Conservation (phyloP, 2,329 filamentous ascomycete genomes). For the Fusarium sp. region DNA sequence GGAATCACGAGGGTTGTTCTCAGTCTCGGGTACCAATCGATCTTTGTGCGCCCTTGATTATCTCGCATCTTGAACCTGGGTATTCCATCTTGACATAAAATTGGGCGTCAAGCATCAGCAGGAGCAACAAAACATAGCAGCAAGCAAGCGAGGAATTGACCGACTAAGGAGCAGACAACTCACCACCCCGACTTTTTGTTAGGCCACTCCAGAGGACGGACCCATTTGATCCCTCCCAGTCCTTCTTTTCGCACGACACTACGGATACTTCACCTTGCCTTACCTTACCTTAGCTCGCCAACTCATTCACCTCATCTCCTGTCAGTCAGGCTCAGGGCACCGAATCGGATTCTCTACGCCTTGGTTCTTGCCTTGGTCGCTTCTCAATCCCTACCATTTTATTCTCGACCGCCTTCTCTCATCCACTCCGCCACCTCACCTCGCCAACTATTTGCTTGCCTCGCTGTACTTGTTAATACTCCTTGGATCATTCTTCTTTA, state of each 20-base stretch:
- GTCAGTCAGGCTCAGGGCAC: constrained; percentile 18
- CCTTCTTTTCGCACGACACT: constrained; percentile 23
- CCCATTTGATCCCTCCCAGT: constrained; percentile 11
- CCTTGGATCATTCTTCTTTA: constrained; percentile 20
- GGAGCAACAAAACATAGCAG: constrained; percentile 15
- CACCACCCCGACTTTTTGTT: constrained; percentile 22
- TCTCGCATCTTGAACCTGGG: constrained; percentile 24
- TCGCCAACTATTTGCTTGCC: constrained; percentile 27
- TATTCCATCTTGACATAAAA: constrained; percentile 20
- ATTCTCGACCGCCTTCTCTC: constrained; percentile 43
- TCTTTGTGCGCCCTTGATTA: constrained; percentile 22
- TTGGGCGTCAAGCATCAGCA: constrained; percentile 33
- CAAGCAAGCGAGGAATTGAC: constrained; percentile 27
- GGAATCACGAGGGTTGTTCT: constrained; percentile 16
- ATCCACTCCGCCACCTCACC: constrained; percentile 39
- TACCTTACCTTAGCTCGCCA: constrained; percentile 23
- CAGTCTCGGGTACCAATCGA: constrained; percentile 27
- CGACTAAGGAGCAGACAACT: constrained; percentile 38
- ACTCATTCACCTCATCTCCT: constrained; percentile 24
- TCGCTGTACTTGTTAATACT: constrained; percentile 21
- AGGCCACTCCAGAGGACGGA: constrained; percentile 26
- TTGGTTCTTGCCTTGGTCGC: constrained; percentile 32
- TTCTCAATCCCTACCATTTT: constrained; percentile 35
- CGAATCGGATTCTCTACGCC: constrained; percentile 31
- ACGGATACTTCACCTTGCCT: constrained; percentile 7